Evolutionary conservation across 306 rosid genomes (phyloP).

Genomic region (Lagenaria siceraria): DNA sequence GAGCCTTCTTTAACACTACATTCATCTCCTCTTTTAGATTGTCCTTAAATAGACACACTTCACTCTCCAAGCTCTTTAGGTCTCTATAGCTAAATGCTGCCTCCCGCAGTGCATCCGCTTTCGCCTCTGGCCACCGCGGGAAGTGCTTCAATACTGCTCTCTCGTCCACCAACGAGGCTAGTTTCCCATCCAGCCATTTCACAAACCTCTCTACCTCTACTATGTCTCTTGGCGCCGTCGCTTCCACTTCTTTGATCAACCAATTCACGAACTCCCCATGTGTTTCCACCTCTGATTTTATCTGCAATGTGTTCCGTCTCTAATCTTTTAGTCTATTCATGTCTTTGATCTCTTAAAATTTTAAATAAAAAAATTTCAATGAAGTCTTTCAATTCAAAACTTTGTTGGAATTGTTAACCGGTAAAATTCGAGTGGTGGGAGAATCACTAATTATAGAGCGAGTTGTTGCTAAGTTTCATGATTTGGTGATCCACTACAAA

Average conservation of each 20-base stretch:
- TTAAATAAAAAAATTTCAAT: not conserved
- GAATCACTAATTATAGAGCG: no score
- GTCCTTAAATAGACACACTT: conserved; percentile 48
- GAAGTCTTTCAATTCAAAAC: not conserved
- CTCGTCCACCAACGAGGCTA: conserved; percentile 73
- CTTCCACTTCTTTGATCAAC: conserved; percentile 51
- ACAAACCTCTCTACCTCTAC: conserved; percentile 66
- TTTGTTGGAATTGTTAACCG: no score
- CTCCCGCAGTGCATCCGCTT: conserved; percentile 75
- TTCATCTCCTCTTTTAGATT: conserved; percentile 41
- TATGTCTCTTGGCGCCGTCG: conserved; percentile 34
- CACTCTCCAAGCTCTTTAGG: conserved; percentile 52
- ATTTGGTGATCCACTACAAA: no score
- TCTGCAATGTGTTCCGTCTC: conserved; percentile 20
- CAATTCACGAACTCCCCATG: conserved; percentile 59
- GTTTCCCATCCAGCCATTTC: conserved; percentile 63
- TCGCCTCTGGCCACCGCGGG: conserved; percentile 81
- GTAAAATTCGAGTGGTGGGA: no score
- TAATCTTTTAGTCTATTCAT: no score
- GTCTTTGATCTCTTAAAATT: no score
- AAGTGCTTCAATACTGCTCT: conserved; percentile 77
- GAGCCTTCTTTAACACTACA: conserved; percentile 55
- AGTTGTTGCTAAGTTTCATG: no score
- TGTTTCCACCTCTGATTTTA: conserved; percentile 69
- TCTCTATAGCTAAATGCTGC: conserved; percentile 72